Percentiles rank a stretch among this genome's conserved stretches.
These are phyloP conservation scores for Austropuccinia psidii DNA, from an alignment of 1,284 basidiomycete species.

Conservation along the genomic window DNA sequence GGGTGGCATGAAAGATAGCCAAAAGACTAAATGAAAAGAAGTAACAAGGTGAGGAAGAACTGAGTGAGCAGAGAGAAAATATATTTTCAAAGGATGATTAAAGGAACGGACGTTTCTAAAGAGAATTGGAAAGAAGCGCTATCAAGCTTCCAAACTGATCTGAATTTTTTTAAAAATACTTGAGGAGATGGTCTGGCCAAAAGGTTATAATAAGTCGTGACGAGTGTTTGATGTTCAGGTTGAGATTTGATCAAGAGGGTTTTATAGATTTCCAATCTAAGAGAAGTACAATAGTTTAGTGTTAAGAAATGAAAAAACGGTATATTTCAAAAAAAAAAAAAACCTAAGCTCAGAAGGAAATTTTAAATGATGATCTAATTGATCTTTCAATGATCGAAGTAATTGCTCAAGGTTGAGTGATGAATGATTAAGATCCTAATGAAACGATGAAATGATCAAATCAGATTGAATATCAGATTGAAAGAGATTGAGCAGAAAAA, in stretches of 20 bases:
- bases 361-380: conserved; percentile 1
- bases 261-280: conserved; percentile 13
- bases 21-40: background rate
- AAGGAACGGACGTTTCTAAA: conserved; percentile 6
- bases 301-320: background rate
- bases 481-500: background rate
- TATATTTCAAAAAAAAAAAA: no score
- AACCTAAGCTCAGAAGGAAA: background rate
- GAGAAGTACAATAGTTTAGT: background rate
- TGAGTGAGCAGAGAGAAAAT: background rate
- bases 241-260: background rate
- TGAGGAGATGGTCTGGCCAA: background rate
- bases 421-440: background rate
- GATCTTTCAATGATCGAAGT: background rate
- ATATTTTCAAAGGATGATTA: background rate
- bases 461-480: background rate
- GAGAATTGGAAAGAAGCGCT: conserved; percentile 10
- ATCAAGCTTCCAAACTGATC: conserved; percentile 15
- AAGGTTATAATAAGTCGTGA: background rate
- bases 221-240: background rate
- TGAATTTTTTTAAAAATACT: conserved; percentile 12
- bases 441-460: background rate
- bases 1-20: conserved; percentile 9
- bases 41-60: background rate
- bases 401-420: background rate